phyloP scores from a whole-genome alignment of 139 green algal species.

The Closterium sp. region DNA sequence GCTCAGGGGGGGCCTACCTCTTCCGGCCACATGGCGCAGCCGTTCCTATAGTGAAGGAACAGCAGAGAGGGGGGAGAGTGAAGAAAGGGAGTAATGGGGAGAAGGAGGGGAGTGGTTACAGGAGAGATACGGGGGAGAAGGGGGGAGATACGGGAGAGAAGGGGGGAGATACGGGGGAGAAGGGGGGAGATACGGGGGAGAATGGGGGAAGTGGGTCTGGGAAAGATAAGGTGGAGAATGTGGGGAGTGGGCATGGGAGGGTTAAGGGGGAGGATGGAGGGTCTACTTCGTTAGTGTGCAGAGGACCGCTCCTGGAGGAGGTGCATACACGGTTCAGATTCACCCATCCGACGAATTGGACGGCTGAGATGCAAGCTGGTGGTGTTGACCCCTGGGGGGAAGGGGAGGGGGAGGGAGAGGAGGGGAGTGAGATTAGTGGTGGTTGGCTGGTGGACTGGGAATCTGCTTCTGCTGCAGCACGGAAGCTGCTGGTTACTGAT shows the following conservation, averaged over 20 bases:
- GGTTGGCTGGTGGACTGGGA: no score
- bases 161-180: neutral
- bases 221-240: no score
- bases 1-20: constrained; percentile 24
- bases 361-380: neutral
- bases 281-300: neutral
- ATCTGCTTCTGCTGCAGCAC: neutral
- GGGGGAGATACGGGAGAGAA: neutral
- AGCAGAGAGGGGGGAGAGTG: neutral
- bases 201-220: neutral
- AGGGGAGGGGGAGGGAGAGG: neutral
- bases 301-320: constrained; percentile 36
- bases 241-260: neutral
- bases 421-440: no score
- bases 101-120: neutral
- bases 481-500: neutral
- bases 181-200: neutral
- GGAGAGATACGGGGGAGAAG: neutral
- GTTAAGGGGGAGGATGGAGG: neutral
- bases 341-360: neutral
- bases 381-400: neutral
- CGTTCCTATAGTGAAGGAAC: neutral
- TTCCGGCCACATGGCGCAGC: constrained; percentile 20
- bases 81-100: neutral
- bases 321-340: constrained; percentile 5